phyloP scores from a whole-genome alignment of 192 early-diverging fungal genomes.

The Mortierella hygrophila region DNA sequence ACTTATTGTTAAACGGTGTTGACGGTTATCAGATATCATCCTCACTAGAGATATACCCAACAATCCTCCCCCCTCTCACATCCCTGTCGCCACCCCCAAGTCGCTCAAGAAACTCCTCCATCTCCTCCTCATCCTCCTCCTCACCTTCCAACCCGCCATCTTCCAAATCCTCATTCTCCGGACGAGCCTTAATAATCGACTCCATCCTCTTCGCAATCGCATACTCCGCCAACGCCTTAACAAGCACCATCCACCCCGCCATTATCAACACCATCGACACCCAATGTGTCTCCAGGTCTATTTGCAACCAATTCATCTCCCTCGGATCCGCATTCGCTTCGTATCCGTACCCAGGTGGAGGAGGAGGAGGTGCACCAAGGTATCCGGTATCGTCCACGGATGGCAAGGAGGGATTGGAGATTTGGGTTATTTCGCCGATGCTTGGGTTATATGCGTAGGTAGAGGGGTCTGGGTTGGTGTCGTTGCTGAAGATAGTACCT shows the following conservation, averaged over 20 bases:
- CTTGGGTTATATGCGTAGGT: constrained; percentile 28
- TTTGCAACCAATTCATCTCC: constrained; percentile 32
- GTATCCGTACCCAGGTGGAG: not conserved
- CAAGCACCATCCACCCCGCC: constrained; percentile 77
- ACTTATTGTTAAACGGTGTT: no score
- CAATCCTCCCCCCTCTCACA: not conserved
- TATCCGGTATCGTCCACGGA: constrained; percentile 35
- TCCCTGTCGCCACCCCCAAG: not conserved
- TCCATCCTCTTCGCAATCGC: constrained; percentile 77
- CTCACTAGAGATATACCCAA: not conserved
- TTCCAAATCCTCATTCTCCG: not conserved
- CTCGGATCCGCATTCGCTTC: constrained; percentile 16
- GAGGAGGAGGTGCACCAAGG: constrained; percentile 8
- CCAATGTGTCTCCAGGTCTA: constrained; percentile 68
- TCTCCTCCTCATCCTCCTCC: not conserved
- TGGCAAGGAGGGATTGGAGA: constrained; percentile 4
- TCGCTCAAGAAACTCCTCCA: not conserved
- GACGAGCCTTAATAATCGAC: constrained; percentile 64
- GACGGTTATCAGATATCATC: not conserved
- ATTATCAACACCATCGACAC: constrained; percentile 81
- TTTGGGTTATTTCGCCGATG: constrained; percentile 41
- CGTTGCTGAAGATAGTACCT: constrained; percentile 49
- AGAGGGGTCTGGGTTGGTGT: constrained; percentile 10
- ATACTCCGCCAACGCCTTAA: constrained; percentile 80
- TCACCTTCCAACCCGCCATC: not conserved